Percentiles rank a stretch among this genome's conserved stretches.
These are phyloP conservation scores for Cupressus sempervirens DNA, from an alignment of 75 land plant species.

Conservation along the genomic window DNA sequence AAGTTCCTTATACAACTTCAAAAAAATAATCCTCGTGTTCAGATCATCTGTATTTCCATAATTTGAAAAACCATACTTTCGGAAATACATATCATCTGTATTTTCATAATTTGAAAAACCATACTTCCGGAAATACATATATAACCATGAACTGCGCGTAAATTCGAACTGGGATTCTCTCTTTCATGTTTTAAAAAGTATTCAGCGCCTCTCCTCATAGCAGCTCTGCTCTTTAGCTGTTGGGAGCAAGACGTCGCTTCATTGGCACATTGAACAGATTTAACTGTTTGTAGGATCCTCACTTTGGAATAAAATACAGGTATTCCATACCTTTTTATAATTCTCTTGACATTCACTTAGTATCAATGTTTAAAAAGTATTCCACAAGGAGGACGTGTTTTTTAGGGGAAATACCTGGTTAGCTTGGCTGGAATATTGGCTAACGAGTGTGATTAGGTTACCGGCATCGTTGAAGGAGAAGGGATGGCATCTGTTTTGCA, in stretches of 20 bases:
- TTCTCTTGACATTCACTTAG: not conserved
- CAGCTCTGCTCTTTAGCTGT: not conserved
- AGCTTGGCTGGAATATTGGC: not conserved
- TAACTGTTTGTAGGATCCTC: not conserved
- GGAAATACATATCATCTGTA: too few relatives aligned
- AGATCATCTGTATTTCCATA: too few relatives aligned
- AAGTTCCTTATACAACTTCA: too few relatives aligned
- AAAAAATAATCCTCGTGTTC: too few relatives aligned
- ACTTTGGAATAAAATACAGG: not conserved
- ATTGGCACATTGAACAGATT: not conserved
- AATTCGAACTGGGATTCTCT: too few relatives aligned
- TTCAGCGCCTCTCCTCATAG: not conserved
- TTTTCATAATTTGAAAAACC: too few relatives aligned
- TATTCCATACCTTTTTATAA: not conserved
- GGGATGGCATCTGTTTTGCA: constrained; percentile 58
- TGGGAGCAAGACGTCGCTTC: not conserved
- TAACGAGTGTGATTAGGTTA: not conserved
- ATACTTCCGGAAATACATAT: too few relatives aligned
- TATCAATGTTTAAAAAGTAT: not conserved
- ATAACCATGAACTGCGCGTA: too few relatives aligned
- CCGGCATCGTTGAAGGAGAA: not conserved
- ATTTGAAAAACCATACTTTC: too few relatives aligned
- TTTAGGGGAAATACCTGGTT: not conserved
- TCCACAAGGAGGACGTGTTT: not conserved
- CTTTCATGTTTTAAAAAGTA: not conserved